A percentile compares a stretch with the other conserved stretches of the same genome.
Conservation (phyloP, 768 basidiomycete genomes). For the Strobilomyces echinocephalus region DNA sequence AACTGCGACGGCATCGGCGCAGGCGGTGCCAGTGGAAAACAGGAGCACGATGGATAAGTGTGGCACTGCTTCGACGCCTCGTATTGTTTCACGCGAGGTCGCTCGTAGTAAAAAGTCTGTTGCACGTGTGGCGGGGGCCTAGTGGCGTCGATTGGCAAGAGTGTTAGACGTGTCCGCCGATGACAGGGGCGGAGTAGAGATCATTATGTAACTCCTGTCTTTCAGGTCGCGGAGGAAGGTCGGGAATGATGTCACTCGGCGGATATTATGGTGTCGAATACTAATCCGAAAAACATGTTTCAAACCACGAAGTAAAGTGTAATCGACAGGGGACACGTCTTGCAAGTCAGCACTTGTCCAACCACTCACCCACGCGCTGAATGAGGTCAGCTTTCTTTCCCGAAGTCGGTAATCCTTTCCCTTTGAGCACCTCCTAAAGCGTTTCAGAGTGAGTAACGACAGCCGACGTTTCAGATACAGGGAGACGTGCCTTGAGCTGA, state of each 20-base stretch:
- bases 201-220: background rate
- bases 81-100: too few relatives aligned
- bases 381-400: slow-evolving; percentile 74
- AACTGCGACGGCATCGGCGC: background rate
- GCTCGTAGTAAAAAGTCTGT: background rate
- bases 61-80: too few relatives aligned
- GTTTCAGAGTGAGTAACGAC: background rate
- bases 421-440: slow-evolving; percentile 65
- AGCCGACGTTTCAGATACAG: background rate
- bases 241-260: background rate
- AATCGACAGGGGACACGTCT: background rate
- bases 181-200: background rate
- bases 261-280: background rate
- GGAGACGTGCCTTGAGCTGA: slow-evolving; percentile 61
- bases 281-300: background rate
- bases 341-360: slow-evolving; percentile 35
- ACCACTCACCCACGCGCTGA: slow-evolving; percentile 61
- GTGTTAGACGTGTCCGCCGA: background rate
- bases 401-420: slow-evolving; percentile 53
- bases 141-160: background rate
- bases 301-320: background rate
- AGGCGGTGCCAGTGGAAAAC: too few relatives aligned
- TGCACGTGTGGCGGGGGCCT: background rate
- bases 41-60: too few relatives aligned
- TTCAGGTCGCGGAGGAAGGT: background rate